These are phyloP conservation scores for Halophytophthora batemanensis DNA, from an alignment of 352 stramenopile species.

Conservation along the genomic window DNA sequence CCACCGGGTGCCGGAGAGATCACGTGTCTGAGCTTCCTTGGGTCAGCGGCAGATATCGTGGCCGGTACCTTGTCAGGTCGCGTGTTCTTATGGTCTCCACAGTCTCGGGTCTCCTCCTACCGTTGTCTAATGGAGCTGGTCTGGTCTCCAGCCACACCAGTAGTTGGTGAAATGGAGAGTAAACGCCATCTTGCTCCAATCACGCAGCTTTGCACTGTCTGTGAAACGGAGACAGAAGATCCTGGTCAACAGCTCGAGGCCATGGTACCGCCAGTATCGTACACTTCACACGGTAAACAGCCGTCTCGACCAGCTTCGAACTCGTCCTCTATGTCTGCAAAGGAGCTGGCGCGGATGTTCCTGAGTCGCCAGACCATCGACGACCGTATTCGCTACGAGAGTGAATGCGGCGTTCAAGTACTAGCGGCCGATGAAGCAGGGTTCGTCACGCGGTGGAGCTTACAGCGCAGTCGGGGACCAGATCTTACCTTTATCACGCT, in stretches of 20 bases:
- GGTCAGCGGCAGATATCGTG: constrained; percentile 42
- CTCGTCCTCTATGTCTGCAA: constrained; percentile 5
- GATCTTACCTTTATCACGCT: neutral
- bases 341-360: constrained; percentile 17
- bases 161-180: neutral
- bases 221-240: constrained; percentile 1
- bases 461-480: constrained; percentile 12
- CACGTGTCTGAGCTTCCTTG: constrained; percentile 53
- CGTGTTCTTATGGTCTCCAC: constrained; percentile 47
- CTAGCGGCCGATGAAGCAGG: constrained; percentile 45
- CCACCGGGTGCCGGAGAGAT: constrained; percentile 36
- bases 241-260: neutral
- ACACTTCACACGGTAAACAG: neutral
- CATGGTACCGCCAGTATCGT: neutral
- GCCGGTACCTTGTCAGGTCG: constrained; percentile 40
- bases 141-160: neutral
- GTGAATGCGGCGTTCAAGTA: constrained; percentile 28
- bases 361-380: constrained; percentile 21
- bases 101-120: constrained; percentile 21
- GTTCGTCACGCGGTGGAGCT: constrained; percentile 35
- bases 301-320: neutral
- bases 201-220: constrained; percentile 15
- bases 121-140: constrained; percentile 20
- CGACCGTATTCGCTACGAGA: constrained; percentile 24
- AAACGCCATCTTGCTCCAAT: constrained; percentile 2